Conservation (phyloP, 2,329 filamentous ascomycete genomes). For the Pseudogymnoascus sp. region DNA sequence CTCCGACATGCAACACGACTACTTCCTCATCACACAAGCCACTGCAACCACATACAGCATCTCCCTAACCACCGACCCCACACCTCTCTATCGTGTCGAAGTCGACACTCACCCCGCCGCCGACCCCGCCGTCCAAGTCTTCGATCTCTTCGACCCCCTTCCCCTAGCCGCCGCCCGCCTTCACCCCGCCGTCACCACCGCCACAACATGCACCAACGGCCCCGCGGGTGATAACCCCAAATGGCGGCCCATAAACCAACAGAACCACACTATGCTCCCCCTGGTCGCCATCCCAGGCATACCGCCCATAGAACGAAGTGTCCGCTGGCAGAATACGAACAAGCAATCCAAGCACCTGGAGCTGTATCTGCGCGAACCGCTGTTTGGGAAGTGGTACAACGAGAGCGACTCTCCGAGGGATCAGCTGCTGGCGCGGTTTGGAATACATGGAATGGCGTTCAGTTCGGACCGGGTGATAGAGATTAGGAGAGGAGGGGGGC, state of each 20-base stretch:
- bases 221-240: not conserved
- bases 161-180: not conserved
- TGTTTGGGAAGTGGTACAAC: not conserved
- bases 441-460: not conserved
- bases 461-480: not conserved
- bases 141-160: not conserved
- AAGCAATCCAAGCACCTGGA: not conserved
- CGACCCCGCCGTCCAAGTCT: not conserved
- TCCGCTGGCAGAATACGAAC: not conserved
- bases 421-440: not conserved
- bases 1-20: not conserved
- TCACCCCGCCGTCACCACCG: not conserved
- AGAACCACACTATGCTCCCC: not conserved
- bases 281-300: not conserved
- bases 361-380: not conserved
- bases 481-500: not conserved
- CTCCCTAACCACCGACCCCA: not conserved
- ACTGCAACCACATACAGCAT: not conserved
- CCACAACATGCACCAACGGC: not conserved
- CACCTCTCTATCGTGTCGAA: not conserved
- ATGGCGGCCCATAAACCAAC: not conserved
- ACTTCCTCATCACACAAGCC: not conserved
- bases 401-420: not conserved
- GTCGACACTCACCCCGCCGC: not conserved
- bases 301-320: not conserved